Evolutionary conservation across 2,329 filamentous ascomycete genomes (phyloP), one percentile per base, ranked within the genome.

Genomic region (Alternaria sp.): DNA sequence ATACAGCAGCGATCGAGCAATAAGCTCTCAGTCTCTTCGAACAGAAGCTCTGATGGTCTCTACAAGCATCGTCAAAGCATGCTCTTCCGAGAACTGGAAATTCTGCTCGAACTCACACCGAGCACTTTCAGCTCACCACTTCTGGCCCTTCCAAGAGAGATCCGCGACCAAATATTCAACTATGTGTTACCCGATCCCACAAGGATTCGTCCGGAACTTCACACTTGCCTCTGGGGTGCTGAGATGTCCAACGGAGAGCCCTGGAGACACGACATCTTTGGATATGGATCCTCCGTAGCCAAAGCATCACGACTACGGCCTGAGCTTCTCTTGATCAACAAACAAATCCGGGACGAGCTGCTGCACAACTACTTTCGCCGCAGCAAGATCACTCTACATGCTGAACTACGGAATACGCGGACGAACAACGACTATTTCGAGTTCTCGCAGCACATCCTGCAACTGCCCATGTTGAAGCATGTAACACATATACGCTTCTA

Each of bases 181-280:
- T 67, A 75, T 60, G 68, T 77, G 2, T 50, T 79, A 7, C 77
- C 76, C 1, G 61, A 70, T 1, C 57, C 47, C 5, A 51, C 47
- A 12, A 59, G 57, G 4, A 45, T 30, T 19, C 71, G 73, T 13
- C 72, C 76, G 11, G 76, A 77, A 49, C 66, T 79, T 8, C 77
- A 78, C 57, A 79, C 76, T 4, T 77, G 75, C 59, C 64, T 79
- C 2, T 79, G 77, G 77, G 70, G 72, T 26, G 75, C 76, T 3
- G 75, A 78, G 46, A 78, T 79, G 75, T 65, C 72, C 25, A 67
- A 71, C 23, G 62, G 65, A 11, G 75, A 79, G 21, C 75, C 76
- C 12, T 79, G 77, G 77, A 62, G 73, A 43, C 76, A 77, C 63
- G 72, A 75, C 53, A 72, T 73, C 46, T 77, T 75, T 28, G 76